Evolutionary conservation across 805 yeast genomes (phyloP), one percentile per base, ranked within the genome.

Genomic region (Candida oleophila): DNA sequence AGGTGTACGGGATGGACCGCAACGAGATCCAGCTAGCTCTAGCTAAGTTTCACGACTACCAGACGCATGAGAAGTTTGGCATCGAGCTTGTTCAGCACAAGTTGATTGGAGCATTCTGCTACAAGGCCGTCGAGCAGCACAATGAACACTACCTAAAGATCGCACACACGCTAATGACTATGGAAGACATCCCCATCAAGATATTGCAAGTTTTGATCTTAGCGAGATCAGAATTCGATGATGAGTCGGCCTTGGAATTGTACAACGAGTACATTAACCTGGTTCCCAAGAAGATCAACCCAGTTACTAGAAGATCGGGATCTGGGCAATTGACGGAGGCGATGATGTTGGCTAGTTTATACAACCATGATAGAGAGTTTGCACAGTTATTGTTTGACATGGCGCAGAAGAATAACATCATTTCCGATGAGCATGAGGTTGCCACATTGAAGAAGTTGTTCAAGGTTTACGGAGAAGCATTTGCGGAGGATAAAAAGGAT

Each of bases 401-500:
- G 51, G 77, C 80, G 0, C 54, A 67, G 0, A 65, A 61, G 33
- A 73, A 69, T 45, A 64, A 49, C 3, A 48, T 65, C 11, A 36
- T 79, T 2, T 53, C 54, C 14, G 73, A 77, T 30, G 77, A 72
- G 22, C 53, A 55, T 2, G 81, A 78, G 25, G 57, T 66, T 3
- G 65, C 66, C 15, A 55, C 55, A n/a, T 56, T 80, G 7, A 79
- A 77, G 53, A 64, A 57, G 8, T 51, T 68, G 7, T 68, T 81
- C 51, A 72, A 76, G 51, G 65, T 61, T 1, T 81, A 77, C 55
- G 83, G 85, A 8, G 81, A 77, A n/a, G 69, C 77, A 2, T 70
- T 59, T 52, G 60, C 61, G 2, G 79, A 74, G 15, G 74, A 73
- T 32, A 61, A 62, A 33, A 68, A 73, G 63, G 59, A 55, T 37